Evolutionary conservation across 1,284 basidiomycete genomes (phyloP), one percentile per base, ranked within the genome.

Genomic region (Ganoderma meredithae): DNA sequence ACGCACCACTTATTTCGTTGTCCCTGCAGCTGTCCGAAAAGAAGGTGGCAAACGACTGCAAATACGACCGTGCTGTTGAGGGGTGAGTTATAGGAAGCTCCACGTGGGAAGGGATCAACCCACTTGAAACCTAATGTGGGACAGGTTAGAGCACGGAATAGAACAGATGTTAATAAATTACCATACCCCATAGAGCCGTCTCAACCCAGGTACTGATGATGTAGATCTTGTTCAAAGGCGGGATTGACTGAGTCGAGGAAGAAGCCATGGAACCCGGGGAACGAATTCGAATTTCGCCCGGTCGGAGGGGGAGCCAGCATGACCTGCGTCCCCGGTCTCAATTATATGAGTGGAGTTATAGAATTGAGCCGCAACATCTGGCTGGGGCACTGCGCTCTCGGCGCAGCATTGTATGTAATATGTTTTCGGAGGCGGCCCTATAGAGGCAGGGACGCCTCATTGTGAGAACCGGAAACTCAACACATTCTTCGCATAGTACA

Each of bases 151-250:
- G 19, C 27, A 56, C 19, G 33, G n/a, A 6, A 19, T 56, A 36
- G 19, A 39, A 36, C 7, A 31, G 27, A 36, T 2, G 3, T 56
- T n/a, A n/a, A 49, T 13, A 19, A 56, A 56, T 53, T 53, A 27
- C 27, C 62, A 25, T 61, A 68, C 66, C 62, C 62, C 66, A 68
- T 15, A 68, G 36, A 27, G 41, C 66, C 4, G 66, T 55, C 49
- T 64, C 62, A 9, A 64, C 27, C 66, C 66, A 68, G 15, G 63
- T 60, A 4, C 55, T 58, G 36, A 68, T 39, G n/a, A 68, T 25
- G 40, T 31, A 63, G 17, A 68, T 60, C 62, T 61, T 64, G 59
- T 68, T 43, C 33, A 63, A 27, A 33, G 44, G 59, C 4, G 66
- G 66, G 15, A 67, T 25, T 15, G 33, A 31, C 56, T 25, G 39